phyloP scores from a whole-genome alignment of 2,329 filamentous ascomycete species.

The Xylaria sp. region DNA sequence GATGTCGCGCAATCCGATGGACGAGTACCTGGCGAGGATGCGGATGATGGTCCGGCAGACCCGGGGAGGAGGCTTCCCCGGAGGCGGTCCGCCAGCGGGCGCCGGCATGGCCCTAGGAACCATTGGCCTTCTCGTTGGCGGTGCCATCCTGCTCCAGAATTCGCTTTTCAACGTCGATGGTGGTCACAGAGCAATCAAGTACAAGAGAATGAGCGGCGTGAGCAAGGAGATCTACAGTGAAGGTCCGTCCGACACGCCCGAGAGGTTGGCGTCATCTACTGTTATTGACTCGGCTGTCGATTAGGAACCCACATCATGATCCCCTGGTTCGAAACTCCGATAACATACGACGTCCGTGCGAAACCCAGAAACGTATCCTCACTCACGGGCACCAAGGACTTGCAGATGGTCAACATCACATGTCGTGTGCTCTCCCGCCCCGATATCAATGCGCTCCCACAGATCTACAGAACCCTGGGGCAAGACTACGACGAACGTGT shows the following conservation, averaged over 20 bases:
- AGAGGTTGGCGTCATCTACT: not conserved
- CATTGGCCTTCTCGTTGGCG: slow-evolving; percentile 60
- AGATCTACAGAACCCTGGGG: slow-evolving; percentile 96
- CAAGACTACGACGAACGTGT: slow-evolving; percentile 98
- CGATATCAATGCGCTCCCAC: slow-evolving; percentile 85
- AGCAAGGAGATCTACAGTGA: slow-evolving; percentile 96
- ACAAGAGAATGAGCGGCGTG: slow-evolving; percentile 90
- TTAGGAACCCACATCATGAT: slow-evolving; percentile 91
- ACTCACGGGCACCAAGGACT: slow-evolving; percentile 96
- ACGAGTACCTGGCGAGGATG: slow-evolving; percentile 46
- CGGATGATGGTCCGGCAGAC: slow-evolving; percentile 49
- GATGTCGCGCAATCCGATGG: slow-evolving; percentile 50
- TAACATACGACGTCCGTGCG: slow-evolving; percentile 97
- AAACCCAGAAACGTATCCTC: slow-evolving; percentile 97
- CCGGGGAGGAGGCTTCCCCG: slow-evolving; percentile 56
- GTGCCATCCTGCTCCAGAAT: slow-evolving; percentile 65
- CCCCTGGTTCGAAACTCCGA: slow-evolving; percentile 96
- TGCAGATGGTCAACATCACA: slow-evolving; percentile 99
- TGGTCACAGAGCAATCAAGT: slow-evolving; percentile 99
- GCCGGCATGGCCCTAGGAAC: slow-evolving; percentile 56
- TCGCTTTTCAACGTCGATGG: slow-evolving; percentile 88
- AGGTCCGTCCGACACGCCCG: slow-evolving; percentile 66
- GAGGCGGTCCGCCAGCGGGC: slow-evolving; percentile 56
- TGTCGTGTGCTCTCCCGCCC: slow-evolving; percentile 97
- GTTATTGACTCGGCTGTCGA: slow-evolving; percentile 36